Base-by-base conservation (phyloP, 1,139 yeast genomes). In the Candida pseudocylindracea region DNA sequence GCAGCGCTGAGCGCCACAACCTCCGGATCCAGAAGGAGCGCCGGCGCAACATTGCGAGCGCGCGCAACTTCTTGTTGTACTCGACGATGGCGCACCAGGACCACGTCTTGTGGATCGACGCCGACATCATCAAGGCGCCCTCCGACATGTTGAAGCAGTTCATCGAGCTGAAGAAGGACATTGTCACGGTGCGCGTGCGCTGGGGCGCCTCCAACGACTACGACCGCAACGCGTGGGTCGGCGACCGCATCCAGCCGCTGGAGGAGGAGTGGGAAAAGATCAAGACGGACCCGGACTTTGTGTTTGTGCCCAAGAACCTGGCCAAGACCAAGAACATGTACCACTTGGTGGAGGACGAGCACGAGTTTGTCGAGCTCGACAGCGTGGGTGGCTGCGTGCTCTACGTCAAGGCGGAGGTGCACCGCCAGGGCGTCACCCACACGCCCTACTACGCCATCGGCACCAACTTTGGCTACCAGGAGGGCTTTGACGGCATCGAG, bases 401-500 rank as follows among this genome's bases (percentile, higher is more conserved):
- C 10, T 63, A 59, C 39, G 53, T 51, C 8, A 60, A 58, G 37
- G 47, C 60, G 9, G 41, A 54, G 10, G 44, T 63, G 9, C 59
- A 53, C 38, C 56, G 53, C 38, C 64, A 59, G 36, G 71, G 70
- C 12, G 50, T 55, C 2, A 42, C 49, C 10, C 63, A 63, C 41
- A 66, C 69, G 3, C 56, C 68, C 1, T 53, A 48, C 31, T 57
- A 62, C 37, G 45, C 54, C 2, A 49, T 64, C 11, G 71, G 71
- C 7, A 57, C 63, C 1, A 49, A 63, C 3, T 63, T 69, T 69
- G 54, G 53, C 2, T 46, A 65, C 34, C 33, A 38, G 3, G 68
- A 62, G 39, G 70, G 70, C 2, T 63, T 54, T 39, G 70, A 64
- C 42, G 71, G 70, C 15, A 57, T 64, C 30, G 70, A 63, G 39